Base-by-base conservation (phyloP, 2,329 filamentous ascomycete species). In the Septoria linicola region DNA sequence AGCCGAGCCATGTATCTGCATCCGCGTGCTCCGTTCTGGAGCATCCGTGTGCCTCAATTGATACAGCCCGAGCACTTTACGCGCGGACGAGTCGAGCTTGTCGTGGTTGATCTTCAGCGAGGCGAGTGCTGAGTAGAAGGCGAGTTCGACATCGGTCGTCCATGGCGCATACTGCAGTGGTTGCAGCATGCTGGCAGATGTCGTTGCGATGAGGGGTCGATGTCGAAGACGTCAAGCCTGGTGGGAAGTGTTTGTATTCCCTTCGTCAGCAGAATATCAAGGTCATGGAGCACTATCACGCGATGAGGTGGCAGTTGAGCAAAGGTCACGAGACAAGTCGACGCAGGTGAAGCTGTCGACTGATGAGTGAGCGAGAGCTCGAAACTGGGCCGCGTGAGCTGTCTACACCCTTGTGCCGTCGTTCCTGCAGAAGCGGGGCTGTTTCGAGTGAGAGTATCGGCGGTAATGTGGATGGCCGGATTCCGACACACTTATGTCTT, bases 41-140 rank as follows among this genome's bases (percentile, higher is more conserved):
- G 83, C 73, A 61, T 89, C 86, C 35, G 78, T 76, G 8, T 83
- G 76, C 36, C 87, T 86, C 60, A 93, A 83, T 72, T 96, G 89
- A 69, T 99, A 99, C 36, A 96, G 74, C 3, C 93, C 93, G 23
- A 95, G 78, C 2, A 97, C 80, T 54, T 86, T 85, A 37, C 92
- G 87, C 19, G 90, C 88, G 8, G 91, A 95, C 70, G 95, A 92
- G 74, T 96, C 88, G 44, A 99, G 88, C 73, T 91, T 96, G 74
- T 96, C 93, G 79, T 95, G 86, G 70, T 97, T 90, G 68, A 99
- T 89, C 74, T 99, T 99, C 60, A 87, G 87, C 4, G 86, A 83
- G 53, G 95, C 93, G n/a, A 99, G 81, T 4, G 89, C 85, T 39
- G 88, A 87, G 69, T 96, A 99, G 72, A 99, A 99, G 37, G 90